These are phyloP conservation scores for Acanthamoeba castellanii DNA, from an alignment of 208 protist genomes.

Conservation along the genomic window DNA sequence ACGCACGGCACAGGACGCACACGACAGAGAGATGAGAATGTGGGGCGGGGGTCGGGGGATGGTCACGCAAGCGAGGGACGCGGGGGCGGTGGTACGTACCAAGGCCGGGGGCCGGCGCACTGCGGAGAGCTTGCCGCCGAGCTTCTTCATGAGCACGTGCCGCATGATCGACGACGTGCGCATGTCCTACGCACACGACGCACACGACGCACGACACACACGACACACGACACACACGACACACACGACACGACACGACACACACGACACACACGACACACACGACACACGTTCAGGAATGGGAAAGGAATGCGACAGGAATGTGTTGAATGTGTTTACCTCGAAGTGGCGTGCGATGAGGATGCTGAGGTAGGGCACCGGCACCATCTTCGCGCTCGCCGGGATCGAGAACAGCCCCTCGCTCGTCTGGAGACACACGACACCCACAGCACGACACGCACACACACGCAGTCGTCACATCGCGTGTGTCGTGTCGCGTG, in stretches of 20 bases:
- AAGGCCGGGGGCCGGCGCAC: neutral
- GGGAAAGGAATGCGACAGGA: no score
- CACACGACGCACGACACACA: no score
- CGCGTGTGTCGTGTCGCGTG: no score
- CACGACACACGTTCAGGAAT: no score
- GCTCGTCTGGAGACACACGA: neutral
- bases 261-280: no score
- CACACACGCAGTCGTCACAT: neutral
- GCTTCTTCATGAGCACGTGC: constrained; percentile 24
- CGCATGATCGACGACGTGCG: neutral
- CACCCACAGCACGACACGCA: neutral
- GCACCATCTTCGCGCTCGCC: neutral
- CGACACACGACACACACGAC: no score
- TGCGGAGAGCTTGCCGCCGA: neutral
- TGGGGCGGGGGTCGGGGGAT: no score
- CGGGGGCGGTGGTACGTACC: neutral
- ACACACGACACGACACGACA: no score
- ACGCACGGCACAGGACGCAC: no score
- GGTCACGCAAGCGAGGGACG: no score
- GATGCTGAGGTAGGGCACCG: neutral
- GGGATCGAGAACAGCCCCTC: constrained; percentile 9
- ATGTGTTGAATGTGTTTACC: neutral
- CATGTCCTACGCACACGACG: neutral
- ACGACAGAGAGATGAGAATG: no score
- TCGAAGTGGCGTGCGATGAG: neutral